A percentile compares a stretch with the other conserved stretches of the same genome.
Evolutionary conservation across 495 filamentous ascomycete genomes (phyloP).

Genomic region (Aspergillus sclerotiicarbonarius): DNA sequence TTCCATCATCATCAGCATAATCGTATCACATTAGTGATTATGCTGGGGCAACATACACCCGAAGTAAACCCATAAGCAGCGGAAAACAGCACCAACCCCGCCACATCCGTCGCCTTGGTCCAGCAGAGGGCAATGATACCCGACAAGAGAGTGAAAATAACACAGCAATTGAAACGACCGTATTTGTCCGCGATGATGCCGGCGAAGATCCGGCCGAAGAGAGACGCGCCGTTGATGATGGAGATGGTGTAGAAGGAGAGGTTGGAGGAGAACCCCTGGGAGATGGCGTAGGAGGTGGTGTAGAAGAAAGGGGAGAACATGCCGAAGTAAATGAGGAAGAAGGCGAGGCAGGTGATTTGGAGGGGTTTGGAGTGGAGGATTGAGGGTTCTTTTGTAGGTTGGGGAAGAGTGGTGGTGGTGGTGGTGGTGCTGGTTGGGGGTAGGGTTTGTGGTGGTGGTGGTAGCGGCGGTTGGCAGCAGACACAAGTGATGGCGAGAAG

Average conservation of each 20-base stretch:
- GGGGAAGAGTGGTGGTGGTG: neutral
- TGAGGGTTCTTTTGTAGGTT: slow-evolving; percentile 19
- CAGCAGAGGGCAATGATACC: slow-evolving; percentile 47
- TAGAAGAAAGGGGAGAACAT: slow-evolving; percentile 51
- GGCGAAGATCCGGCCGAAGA: slow-evolving; percentile 39
- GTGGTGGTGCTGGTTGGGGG: neutral
- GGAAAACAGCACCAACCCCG: slow-evolving; percentile 35
- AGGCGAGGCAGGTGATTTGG: slow-evolving; percentile 46
- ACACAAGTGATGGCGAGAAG: slow-evolving; percentile 55
- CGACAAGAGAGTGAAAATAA: slow-evolving; percentile 55
- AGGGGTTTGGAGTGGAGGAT: slow-evolving; percentile 30
- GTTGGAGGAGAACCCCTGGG: slow-evolving; percentile 32
- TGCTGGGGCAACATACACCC: slow-evolving; percentile 31
- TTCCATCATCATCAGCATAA: too few relatives aligned
- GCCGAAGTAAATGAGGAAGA: slow-evolving; percentile 46
- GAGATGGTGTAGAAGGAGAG: slow-evolving; percentile 44
- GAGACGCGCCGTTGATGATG: slow-evolving; percentile 47
- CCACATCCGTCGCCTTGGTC: slow-evolving; percentile 34
- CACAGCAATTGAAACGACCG: slow-evolving; percentile 68
- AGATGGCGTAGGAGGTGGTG: slow-evolving; percentile 34
- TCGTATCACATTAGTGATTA: too few relatives aligned
- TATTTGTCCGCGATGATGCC: slow-evolving; percentile 66
- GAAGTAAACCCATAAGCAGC: slow-evolving; percentile 41
- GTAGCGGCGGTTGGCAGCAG: slow-evolving; percentile 36
- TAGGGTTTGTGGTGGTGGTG: neutral